Conservation (phyloP, 495 filamentous ascomycete species). For the Annulohypoxylon nitens region DNA sequence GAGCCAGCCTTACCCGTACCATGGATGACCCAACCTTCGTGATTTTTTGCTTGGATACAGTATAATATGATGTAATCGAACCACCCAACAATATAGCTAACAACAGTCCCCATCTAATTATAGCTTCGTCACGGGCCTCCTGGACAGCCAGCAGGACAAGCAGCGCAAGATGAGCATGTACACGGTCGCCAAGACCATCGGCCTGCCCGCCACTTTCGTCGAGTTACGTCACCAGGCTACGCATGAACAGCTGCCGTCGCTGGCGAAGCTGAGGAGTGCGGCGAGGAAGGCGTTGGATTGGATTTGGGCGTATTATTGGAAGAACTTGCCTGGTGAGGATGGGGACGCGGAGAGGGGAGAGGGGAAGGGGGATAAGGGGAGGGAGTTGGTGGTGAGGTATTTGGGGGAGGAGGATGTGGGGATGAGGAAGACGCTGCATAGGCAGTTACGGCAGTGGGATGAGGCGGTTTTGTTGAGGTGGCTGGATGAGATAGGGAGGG, state of each 20-base stretch:
- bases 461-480: conserved; percentile 44
- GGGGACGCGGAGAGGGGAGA: conserved; percentile 10
- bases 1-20: background rate
- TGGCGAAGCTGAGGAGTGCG: conserved; percentile 75
- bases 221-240: conserved; percentile 91
- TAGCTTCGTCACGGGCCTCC: conserved; percentile 91
- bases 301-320: conserved; percentile 93
- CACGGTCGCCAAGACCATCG: conserved; percentile 77
- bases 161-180: conserved; percentile 85
- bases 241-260: conserved; percentile 84
- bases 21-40: background rate
- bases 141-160: conserved; percentile 79
- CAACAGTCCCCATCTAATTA: background rate
- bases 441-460: conserved; percentile 47
- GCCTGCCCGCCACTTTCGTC: conserved; percentile 85
- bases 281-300: conserved; percentile 78
- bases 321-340: conserved; percentile 52
- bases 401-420: conserved; percentile 41
- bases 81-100: conserved; percentile 20
- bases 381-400: conserved; percentile 44
- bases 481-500: conserved; percentile 53
- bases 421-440: conserved; percentile 19
- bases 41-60: background rate
- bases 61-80: conserved; percentile 7
- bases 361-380: conserved; percentile 36